Conservation (phyloP, 257 asterid species). For the Leonotis leonurus region DNA sequence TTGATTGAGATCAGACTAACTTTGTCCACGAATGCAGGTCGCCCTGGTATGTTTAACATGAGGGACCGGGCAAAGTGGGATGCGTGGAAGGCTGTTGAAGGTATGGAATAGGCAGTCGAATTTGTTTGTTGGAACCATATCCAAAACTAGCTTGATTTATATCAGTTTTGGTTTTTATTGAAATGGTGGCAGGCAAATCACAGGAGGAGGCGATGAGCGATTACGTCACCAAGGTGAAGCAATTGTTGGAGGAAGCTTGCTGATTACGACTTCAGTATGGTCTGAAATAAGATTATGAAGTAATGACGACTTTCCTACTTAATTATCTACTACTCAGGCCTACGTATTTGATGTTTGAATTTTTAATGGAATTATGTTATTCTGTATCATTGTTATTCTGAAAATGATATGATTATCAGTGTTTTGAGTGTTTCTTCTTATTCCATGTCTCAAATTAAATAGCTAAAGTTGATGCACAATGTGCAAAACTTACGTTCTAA, state of each 20-base stretch:
- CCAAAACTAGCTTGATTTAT: not conserved
- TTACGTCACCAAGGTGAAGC: constrained; percentile 90
- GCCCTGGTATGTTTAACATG: constrained; percentile 78
- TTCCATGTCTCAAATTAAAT: no score
- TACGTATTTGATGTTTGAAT: constrained; percentile 19
- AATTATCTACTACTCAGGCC: not conserved
- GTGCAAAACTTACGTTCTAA: no score
- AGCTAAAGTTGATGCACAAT: no score
- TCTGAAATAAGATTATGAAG: not conserved
- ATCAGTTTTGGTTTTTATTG: not conserved
- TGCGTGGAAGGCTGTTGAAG: constrained; percentile 97
- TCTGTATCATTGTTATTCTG: constrained; percentile 1
- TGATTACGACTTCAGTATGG: constrained; percentile 17
- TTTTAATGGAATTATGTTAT: not conserved
- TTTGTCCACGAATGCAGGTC: constrained; percentile 44
- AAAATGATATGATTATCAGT: not conserved
- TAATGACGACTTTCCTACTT: no score
- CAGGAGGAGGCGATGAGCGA: constrained; percentile 74
- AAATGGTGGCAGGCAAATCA: constrained; percentile 53
- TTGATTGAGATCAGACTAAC: not conserved
- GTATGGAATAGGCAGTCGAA: constrained; percentile 24
- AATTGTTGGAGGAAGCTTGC: constrained; percentile 57
- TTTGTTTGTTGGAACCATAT: not conserved
- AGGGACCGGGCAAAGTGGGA: constrained; percentile 97
- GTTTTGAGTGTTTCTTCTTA: no score